A percentile compares a stretch with the other conserved stretches of the same genome.
phyloP scores from a whole-genome alignment of 148 eudicot species.

The Vaccinium myrtillus region DNA sequence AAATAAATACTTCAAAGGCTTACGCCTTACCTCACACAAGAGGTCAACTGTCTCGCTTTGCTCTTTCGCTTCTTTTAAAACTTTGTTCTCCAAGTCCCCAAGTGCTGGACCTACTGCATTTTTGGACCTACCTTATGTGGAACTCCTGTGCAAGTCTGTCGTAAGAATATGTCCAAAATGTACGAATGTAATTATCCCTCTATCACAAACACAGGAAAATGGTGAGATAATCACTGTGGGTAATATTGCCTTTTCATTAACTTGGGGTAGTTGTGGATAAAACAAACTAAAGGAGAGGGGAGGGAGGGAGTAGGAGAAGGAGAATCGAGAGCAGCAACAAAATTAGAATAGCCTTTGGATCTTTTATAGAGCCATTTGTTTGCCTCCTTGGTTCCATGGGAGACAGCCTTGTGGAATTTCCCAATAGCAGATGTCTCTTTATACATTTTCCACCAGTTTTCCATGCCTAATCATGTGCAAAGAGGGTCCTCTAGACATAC shows the following conservation, averaged over 20 bases:
- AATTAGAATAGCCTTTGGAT: background rate
- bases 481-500: background rate
- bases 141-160: background rate
- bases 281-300: background rate
- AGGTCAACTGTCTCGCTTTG: no score
- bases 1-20: no score
- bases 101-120: background rate
- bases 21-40: no score
- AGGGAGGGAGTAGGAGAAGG: background rate
- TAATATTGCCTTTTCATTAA: background rate
- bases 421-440: background rate
- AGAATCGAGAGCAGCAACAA: background rate
- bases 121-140: slow-evolving; percentile 3
- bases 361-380: background rate
- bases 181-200: background rate
- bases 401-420: background rate
- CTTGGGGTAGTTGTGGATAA: background rate
- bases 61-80: no score
- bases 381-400: background rate
- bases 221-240: background rate
- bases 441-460: background rate
- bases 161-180: background rate
- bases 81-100: background rate
- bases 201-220: background rate
- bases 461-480: background rate